phyloP scores from a whole-genome alignment of 129 eudicot species.

The Escallonia rubra region DNA sequence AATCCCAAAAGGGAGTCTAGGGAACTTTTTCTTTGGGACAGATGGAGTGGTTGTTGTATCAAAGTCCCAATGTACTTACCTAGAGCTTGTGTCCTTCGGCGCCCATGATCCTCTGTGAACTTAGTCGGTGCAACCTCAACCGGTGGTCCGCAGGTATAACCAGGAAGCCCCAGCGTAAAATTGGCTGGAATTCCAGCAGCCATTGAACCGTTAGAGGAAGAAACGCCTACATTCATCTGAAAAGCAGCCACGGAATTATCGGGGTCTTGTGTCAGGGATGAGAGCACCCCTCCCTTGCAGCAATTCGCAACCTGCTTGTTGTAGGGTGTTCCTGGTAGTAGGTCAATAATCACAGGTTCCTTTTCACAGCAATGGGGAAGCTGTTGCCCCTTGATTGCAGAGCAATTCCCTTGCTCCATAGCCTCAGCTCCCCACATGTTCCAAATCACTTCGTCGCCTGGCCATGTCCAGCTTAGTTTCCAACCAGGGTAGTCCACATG shows the following conservation, averaged over 20 bases:
- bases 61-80: constrained; percentile 24
- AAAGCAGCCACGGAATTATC: constrained; percentile 40
- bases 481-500: constrained; percentile 74
- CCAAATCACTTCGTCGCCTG: constrained; percentile 60
- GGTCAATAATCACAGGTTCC: constrained; percentile 72
- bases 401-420: constrained; percentile 71
- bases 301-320: constrained; percentile 65
- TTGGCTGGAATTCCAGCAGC: constrained; percentile 28
- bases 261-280: constrained; percentile 58
- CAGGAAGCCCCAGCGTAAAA: constrained; percentile 57
- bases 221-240: constrained; percentile 44
- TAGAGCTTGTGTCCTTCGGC: constrained; percentile 64
- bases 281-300: constrained; percentile 65
- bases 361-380: constrained; percentile 69
- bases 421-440: constrained; percentile 74
- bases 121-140: constrained; percentile 51
- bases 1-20: too few relatives aligned
- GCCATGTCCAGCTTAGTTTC: constrained; percentile 78
- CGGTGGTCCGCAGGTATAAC: constrained; percentile 70
- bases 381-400: constrained; percentile 20
- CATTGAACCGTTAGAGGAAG: background rate
- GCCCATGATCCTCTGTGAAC: constrained; percentile 53
- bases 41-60: too few relatives aligned
- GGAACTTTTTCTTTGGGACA: too few relatives aligned
- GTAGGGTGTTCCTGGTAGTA: constrained; percentile 58